These are phyloP conservation scores for Xylariaceae sp. DNA, from an alignment of 2,329 filamentous ascomycete species.

Conservation along the genomic window DNA sequence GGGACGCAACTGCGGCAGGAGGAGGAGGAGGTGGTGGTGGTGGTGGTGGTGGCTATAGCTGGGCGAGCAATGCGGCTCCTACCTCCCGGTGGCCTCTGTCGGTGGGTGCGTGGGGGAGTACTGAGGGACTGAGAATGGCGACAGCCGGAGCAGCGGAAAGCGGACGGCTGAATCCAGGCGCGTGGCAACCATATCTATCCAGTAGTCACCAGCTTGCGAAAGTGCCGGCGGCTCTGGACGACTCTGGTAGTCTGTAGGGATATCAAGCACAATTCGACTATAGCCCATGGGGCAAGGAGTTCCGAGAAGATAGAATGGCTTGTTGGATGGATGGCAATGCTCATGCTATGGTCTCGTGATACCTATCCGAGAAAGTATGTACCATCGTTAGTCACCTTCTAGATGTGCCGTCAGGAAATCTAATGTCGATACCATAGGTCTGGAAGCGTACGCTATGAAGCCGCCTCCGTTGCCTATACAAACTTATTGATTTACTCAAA, in stretches of 20 bases:
- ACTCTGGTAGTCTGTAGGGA: no score
- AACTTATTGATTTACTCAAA: background rate
- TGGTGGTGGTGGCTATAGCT: background rate
- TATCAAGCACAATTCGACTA: background rate
- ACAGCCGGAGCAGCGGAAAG: background rate
- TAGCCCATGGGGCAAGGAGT: background rate
- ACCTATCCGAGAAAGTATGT: background rate
- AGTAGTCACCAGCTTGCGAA: background rate
- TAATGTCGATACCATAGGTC: background rate
- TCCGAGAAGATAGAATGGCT: background rate
- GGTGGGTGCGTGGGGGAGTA: background rate
- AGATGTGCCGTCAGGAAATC: background rate
- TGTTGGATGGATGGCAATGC: background rate
- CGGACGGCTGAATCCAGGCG: background rate
- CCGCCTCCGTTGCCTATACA: background rate
- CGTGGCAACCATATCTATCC: background rate
- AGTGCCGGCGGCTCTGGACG: background rate
- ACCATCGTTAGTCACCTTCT: background rate
- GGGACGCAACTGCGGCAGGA: no score
- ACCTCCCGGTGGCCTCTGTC: background rate
- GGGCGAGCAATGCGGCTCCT: background rate
- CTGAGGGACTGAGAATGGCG: background rate
- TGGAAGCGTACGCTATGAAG: background rate
- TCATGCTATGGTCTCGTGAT: background rate
- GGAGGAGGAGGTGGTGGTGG: background rate